Conservation (phyloP, 306 rosid genomes). For the Sesbania bispinosa region DNA sequence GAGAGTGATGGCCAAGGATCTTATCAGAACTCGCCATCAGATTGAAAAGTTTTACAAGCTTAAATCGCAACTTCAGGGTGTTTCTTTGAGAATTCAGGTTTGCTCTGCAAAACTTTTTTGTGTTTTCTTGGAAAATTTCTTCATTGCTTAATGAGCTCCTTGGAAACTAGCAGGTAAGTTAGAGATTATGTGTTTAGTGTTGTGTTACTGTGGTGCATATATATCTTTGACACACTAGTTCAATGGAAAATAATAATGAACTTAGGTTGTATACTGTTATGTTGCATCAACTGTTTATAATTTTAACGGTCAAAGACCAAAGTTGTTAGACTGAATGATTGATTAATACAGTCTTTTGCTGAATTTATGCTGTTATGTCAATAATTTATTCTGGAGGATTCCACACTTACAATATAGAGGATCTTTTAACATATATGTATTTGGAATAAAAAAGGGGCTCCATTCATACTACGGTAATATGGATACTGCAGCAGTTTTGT, state of each 20-base stretch:
- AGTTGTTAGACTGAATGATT: neutral
- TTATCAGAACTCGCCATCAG: constrained; percentile 89
- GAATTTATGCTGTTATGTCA: neutral
- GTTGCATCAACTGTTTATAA: neutral
- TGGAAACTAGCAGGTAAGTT: neutral
- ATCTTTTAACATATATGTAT: neutral
- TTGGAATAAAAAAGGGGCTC: neutral
- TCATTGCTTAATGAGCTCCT: neutral
- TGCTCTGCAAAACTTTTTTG: neutral
- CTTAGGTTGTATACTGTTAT: neutral
- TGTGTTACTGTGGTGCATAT: neutral
- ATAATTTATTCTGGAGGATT: neutral
- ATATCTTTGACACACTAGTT: neutral
- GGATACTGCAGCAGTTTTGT: no score
- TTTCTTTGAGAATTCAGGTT: constrained; percentile 84
- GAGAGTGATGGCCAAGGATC: constrained; percentile 91
- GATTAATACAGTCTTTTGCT: neutral
- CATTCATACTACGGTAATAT: no score
- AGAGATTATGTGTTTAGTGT: neutral
- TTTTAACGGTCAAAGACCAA: neutral
- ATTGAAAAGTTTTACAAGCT: constrained; percentile 86
- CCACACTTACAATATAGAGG: neutral
- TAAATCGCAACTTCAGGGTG: constrained; percentile 90
- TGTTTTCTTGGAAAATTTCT: neutral
- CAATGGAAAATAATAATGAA: neutral